These are phyloP conservation scores for Ensete glaucum DNA, from an alignment of 176 grass and related monocot species.

Conservation along the genomic window DNA sequence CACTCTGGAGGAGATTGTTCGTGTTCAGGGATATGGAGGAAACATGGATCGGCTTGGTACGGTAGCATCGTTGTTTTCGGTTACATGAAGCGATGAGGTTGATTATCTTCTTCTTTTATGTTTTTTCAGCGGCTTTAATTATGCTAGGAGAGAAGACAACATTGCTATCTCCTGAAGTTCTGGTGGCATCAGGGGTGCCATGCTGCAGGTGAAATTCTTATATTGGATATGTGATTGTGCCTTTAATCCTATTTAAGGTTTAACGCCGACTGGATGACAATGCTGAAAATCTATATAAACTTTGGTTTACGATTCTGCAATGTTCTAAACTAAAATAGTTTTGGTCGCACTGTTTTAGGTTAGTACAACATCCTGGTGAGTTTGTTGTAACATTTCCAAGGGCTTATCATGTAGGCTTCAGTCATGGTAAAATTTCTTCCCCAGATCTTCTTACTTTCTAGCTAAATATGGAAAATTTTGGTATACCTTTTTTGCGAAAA, in stretches of 20 bases:
- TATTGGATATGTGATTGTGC: background rate
- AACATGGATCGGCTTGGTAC: slow-evolving; percentile 64
- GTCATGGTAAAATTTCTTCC: slow-evolving; percentile 52
- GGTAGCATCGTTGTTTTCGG: background rate
- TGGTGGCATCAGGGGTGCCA: slow-evolving; percentile 55
- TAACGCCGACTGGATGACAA: background rate
- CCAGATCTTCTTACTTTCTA: background rate
- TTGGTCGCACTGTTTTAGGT: slow-evolving; percentile 31
- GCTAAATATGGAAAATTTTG: background rate
- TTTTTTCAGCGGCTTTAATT: slow-evolving; percentile 51
- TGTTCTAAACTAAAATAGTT: background rate
- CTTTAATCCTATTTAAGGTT: background rate
- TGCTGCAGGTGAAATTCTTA: slow-evolving; percentile 67
- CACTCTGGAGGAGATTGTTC: slow-evolving; percentile 70
- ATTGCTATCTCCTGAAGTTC: slow-evolving; percentile 73
- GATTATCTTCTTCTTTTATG: slow-evolving; percentile 22
- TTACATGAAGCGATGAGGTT: background rate
- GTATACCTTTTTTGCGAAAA: background rate
- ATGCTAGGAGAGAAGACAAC: slow-evolving; percentile 94
- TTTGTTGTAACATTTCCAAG: slow-evolving; percentile 98
- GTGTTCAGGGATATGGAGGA: slow-evolving; percentile 73
- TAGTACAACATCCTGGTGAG: slow-evolving; percentile 95
- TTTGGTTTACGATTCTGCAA: slow-evolving; percentile 13
- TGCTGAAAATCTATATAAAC: background rate
- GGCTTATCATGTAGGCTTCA: slow-evolving; percentile 94